Percentiles rank a stretch among this genome's conserved stretches.
Conservation (phyloP, 495 filamentous ascomycete genomes). For the Talaromyces ruber region DNA sequence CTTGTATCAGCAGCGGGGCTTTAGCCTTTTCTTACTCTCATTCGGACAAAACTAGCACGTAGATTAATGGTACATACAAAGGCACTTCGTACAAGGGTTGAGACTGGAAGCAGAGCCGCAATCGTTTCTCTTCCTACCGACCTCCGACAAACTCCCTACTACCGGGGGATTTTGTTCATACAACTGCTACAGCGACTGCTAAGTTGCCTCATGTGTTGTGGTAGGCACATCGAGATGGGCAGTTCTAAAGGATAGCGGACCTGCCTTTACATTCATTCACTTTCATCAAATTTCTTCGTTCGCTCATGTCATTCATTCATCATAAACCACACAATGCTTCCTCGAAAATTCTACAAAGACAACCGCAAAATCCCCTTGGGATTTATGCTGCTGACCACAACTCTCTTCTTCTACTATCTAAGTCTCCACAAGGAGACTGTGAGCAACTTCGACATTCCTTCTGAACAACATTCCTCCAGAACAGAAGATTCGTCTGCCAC, state of each 20-base stretch:
- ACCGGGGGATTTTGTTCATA: background rate
- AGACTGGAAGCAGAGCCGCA: background rate
- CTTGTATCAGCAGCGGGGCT: background rate
- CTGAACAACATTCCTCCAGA: background rate
- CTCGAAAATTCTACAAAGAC: constrained; percentile 14
- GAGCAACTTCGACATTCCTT: constrained; percentile 9
- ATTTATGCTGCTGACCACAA: constrained; percentile 18
- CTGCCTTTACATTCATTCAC: background rate
- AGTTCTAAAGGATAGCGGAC: background rate
- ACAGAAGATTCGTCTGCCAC: background rate
- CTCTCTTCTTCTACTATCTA: constrained; percentile 17
- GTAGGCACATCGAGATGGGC: background rate
- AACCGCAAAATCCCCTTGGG: constrained; percentile 20
- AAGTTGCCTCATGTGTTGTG: background rate
- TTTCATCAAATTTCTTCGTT: background rate
- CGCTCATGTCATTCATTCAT: background rate
- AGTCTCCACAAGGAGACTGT: background rate
- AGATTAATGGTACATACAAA: background rate
- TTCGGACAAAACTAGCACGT: background rate
- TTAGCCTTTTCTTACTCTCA: background rate
- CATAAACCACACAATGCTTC: background rate
- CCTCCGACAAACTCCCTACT: background rate
- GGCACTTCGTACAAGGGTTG: background rate
- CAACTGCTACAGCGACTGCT: background rate
- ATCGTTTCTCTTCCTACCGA: background rate